Evolutionary conservation across 805 yeast species (phyloP).

Genomic region (Saccharomycopsis microspora): DNA sequence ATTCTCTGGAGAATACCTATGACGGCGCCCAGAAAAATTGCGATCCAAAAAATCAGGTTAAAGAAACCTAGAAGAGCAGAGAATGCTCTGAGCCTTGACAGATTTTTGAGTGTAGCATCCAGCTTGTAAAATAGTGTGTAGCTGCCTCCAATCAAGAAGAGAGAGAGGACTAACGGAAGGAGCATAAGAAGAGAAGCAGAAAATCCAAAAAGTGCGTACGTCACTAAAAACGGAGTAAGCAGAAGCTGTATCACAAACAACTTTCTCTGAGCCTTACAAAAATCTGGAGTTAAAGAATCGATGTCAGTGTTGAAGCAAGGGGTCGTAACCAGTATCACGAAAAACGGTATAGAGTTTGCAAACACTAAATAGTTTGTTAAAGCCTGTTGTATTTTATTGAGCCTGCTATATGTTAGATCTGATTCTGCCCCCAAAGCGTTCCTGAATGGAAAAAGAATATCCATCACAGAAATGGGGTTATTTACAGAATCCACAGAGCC

Average conservation of each 20-base stretch:
- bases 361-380: neutral
- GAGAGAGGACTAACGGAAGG: neutral
- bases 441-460: constrained; percentile 6
- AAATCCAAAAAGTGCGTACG: neutral
- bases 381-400: neutral
- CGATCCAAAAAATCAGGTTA: constrained; percentile 56
- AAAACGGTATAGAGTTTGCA: constrained; percentile 8
- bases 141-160: neutral
- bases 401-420: neutral
- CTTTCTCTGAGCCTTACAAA: neutral
- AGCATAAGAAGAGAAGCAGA: neutral
- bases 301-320: constrained; percentile 1
- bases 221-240: constrained; percentile 8
- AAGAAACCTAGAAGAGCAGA: constrained; percentile 28
- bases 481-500: neutral
- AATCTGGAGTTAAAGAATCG: neutral
- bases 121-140: no score
- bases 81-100: neutral
- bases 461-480: neutral
- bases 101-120: neutral
- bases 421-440: neutral
- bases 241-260: constrained; percentile 2
- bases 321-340: constrained; percentile 3
- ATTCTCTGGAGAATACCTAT: constrained; percentile 51
- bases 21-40: constrained; percentile 29